Percentiles rank a stretch among this genome's conserved stretches.
phyloP scores from a whole-genome alignment of 2,329 filamentous ascomycete species.

The Fusarium humuli region DNA sequence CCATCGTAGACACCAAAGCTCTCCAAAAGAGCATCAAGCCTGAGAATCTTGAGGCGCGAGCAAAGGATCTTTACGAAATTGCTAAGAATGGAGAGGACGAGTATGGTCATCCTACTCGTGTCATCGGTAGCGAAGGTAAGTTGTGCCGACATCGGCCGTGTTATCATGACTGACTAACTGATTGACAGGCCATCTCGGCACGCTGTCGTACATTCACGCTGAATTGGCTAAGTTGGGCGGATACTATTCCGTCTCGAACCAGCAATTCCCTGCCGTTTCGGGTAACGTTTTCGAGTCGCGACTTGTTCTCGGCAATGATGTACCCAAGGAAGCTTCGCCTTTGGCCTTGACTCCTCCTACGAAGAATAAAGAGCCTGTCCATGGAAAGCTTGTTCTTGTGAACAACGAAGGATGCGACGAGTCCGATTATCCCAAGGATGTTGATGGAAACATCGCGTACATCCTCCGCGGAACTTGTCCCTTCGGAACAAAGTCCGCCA shows the following conservation, averaged over 20 bases:
- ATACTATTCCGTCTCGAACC: constrained; percentile 73
- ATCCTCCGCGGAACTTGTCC: constrained; percentile 76
- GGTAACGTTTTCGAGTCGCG: constrained; percentile 70
- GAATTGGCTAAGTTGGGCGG: constrained; percentile 65
- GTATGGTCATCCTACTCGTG: constrained; percentile 75
- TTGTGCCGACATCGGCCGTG: too few species aligned
- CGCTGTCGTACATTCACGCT: constrained; percentile 71
- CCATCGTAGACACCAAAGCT: constrained; percentile 63
- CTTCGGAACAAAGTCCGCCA: constrained; percentile 77
- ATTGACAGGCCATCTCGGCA: constrained; percentile 68
- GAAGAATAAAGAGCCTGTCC: constrained; percentile 67
- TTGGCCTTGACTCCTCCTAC: constrained; percentile 78
- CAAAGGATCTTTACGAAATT: constrained; percentile 71
- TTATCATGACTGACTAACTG: too few species aligned
- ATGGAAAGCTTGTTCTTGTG: constrained; percentile 70
- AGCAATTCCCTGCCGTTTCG: constrained; percentile 72
- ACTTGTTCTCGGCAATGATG: constrained; percentile 65
- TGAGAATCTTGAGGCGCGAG: constrained; percentile 67
- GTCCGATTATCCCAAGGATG: constrained; percentile 70
- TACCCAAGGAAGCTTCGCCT: constrained; percentile 62
- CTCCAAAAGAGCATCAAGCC: constrained; percentile 68
- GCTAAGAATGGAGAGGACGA: constrained; percentile 69
- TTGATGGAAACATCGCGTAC: constrained; percentile 75
- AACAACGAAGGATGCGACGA: constrained; percentile 71
- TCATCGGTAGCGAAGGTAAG: constrained; percentile 76